These are phyloP conservation scores for Fistulina hepatica DNA, from an alignment of 1,284 basidiomycete species.

Conservation along the genomic window DNA sequence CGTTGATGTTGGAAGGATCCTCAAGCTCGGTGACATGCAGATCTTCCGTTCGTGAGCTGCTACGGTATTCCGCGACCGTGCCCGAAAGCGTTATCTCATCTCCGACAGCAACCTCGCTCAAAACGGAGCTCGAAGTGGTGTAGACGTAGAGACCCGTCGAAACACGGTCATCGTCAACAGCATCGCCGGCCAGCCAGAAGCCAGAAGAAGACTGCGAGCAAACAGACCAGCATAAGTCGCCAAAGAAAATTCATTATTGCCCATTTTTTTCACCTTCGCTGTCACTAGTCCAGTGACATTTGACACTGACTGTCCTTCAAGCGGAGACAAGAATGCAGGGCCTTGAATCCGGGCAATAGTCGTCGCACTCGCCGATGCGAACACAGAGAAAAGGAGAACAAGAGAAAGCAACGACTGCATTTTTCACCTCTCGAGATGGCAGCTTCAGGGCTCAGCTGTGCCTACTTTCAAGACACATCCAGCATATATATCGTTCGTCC, in stretches of 20 bases:
- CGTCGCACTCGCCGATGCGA: too few species aligned
- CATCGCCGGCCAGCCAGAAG: conserved; percentile 42
- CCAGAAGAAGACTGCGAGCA: conserved; percentile 33
- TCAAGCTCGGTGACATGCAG: conserved; percentile 42
- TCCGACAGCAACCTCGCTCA: conserved; percentile 33
- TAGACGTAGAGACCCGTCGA: conserved; percentile 47
- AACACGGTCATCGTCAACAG: conserved; percentile 32
- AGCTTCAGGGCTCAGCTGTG: too few species aligned
- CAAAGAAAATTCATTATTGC: background rate
- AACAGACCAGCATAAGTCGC: background rate
- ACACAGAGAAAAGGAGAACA: too few species aligned
- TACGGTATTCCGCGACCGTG: conserved; percentile 40
- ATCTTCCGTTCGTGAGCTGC: conserved; percentile 30
- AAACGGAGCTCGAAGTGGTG: conserved; percentile 28
- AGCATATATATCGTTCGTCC: too few species aligned
- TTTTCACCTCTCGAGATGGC: too few species aligned
- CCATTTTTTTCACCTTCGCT: conserved; percentile 34
- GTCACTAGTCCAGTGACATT: conserved; percentile 44
- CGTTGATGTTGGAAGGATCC: conserved; percentile 32
- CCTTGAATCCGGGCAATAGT: conserved; percentile 47
- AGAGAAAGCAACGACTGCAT: too few species aligned
- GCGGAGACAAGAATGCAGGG: conserved; percentile 36
- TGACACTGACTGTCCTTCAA: conserved; percentile 34
- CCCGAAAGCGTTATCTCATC: conserved; percentile 40
- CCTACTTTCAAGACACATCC: too few species aligned